Evolutionary conservation across 306 rosid genomes (phyloP), one percentile per base, ranked within the genome.

Genomic region (Gastrolobium villosum): DNA sequence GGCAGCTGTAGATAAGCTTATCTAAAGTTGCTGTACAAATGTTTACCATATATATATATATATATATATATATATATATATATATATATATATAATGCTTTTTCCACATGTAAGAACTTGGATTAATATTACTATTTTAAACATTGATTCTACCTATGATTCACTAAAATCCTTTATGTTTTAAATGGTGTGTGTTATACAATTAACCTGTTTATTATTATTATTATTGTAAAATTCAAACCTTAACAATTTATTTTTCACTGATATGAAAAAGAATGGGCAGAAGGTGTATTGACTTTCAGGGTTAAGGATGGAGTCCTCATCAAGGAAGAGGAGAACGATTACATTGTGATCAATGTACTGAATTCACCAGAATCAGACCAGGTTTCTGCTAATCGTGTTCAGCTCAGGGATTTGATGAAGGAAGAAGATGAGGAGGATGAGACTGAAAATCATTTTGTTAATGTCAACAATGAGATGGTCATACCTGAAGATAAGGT

Each of bases 291-390:
- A 45, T 72, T 78, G 52, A 77, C 84, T 69, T 79, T 85, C 71
- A 65, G 97, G 43, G 78, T 93, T 10, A 98, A 93, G 41, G 89
- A 93, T 45, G 94, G 97, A 53, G 86, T 86, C 39, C 88, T 80
- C 50, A 63, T 85, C 3, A 81, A 65, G 41, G 89, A 86, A 49
- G 88, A 79, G 81, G 63, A 20, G 49, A 82, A 72, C 40, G 87
- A 85, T 36, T 79, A 77, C 26, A 31, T 67, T 43, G 84, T 67
- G 75, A 72, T 68, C 41, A 45, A 81, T 73, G 74, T 26, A 14
- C 73, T 82, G 28, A 72, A 81, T 52, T 40, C 54, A 49, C 78
- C 85, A 13, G 63, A 48, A 49, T 80, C 85, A 55, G 84, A 79
- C 13, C 52, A 84, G 65, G 84, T 69, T 53, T 65, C 59, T 49